Evolutionary conservation across 768 basidiomycete species (phyloP), one percentile per base, ranked within the genome.

Genomic region (Naematelia aurantialba): DNA sequence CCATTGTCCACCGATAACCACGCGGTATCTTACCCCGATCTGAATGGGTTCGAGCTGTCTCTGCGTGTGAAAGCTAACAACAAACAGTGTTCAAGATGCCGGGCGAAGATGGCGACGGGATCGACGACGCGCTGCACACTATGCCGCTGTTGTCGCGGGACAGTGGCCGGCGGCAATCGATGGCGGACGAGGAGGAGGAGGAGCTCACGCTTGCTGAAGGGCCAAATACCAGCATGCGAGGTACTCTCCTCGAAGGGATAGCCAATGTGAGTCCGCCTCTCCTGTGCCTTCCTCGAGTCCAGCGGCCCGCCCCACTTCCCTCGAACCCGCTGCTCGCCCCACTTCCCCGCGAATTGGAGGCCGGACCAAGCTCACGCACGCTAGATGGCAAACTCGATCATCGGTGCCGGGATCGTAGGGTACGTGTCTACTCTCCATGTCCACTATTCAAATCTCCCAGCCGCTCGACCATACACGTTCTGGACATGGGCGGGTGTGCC

Each of bases 341-440:
- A n/a, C n/a, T n/a, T n/a, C n/a, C n/a, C n/a, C n/a, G n/a, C n/a
- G 21, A 8, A 1, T 22, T 10, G 25, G 42, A 13, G 5, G n/a
- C n/a, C n/a, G n/a, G n/a, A n/a, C n/a, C n/a, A n/a, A n/a, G n/a
- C 13, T 3, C 12, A n/a, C 17, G 5, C 29, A 19, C 27, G n/a
- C 19, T 89, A 93, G 74, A 96, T 96, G 94, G 89, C 91, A 21
- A 97, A 98, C 73, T 91, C 89, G 1, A 96, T 98, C 30, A 79
- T 97, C 13, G 93, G 93, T 45, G 93, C 93, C 71, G 92, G 91
- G 84, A 77, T 79, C 80, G 67, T 76, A 44, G 77, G 66, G 62
- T 64, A 21, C 47, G 59, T 45, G 45, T 30, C 19, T n/a, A n/a
- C n/a, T n/a, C n/a, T n/a, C 5, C 5, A 5, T 8, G 5, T 10